phyloP scores from a whole-genome alignment of 257 asterid species.

The Rhazya stricta region DNA sequence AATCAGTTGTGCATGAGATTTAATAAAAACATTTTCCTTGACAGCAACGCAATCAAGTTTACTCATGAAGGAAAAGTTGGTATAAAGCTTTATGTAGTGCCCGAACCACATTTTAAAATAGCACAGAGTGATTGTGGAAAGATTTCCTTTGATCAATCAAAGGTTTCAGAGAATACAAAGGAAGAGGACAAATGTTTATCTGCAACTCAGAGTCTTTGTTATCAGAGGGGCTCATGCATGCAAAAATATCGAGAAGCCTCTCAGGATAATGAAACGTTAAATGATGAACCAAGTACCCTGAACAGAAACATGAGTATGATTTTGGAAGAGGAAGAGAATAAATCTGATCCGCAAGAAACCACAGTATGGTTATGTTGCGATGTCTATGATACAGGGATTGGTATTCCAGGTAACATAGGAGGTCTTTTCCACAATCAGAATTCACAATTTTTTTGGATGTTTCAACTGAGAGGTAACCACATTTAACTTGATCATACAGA shows the following conservation, averaged over 20 bases:
- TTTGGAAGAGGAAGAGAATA: constrained; percentile 33
- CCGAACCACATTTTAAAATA: constrained; percentile 33
- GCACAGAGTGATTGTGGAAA: constrained; percentile 28
- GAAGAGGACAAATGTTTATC: constrained; percentile 31
- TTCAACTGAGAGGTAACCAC: background rate
- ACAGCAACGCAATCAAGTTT: constrained; percentile 85
- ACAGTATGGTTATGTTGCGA: constrained; percentile 82
- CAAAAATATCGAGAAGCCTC: constrained; percentile 15
- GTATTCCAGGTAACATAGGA: constrained; percentile 68
- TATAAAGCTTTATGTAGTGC: constrained; percentile 61
- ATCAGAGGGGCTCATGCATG: constrained; percentile 9
- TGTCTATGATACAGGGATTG: constrained; percentile 84
- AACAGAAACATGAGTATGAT: constrained; percentile 21
- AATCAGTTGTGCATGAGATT: background rate
- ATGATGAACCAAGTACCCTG: constrained; percentile 21
- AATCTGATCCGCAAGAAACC: constrained; percentile 33
- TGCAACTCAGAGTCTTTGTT: constrained; percentile 14
- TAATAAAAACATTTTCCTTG: background rate
- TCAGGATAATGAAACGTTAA: constrained; percentile 16
- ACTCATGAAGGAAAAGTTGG: constrained; percentile 93
- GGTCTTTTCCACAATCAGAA: background rate
- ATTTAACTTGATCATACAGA: constrained; percentile 36
- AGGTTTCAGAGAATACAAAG: constrained; percentile 17
- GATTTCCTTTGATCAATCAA: constrained; percentile 18
- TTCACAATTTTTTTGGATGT: background rate